Conservation (phyloP, 2,329 filamentous ascomycete species). For the Corinectria fuckeliana region DNA sequence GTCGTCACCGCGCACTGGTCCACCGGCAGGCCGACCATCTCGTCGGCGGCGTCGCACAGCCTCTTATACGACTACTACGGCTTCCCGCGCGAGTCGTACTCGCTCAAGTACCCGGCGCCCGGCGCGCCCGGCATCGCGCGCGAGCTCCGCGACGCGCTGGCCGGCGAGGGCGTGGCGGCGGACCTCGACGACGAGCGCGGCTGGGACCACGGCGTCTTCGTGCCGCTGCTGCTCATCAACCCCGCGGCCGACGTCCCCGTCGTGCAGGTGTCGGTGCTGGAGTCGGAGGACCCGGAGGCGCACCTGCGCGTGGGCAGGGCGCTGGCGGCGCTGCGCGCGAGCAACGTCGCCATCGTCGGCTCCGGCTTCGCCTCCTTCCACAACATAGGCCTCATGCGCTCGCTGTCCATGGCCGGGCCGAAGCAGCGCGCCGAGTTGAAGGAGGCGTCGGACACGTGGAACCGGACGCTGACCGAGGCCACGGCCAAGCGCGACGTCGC, state of each 20-base stretch:
- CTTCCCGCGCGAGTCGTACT: conserved; percentile 62
- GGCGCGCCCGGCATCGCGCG: conserved; percentile 61
- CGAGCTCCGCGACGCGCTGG: conserved; percentile 54
- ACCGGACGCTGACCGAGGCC: conserved; percentile 51
- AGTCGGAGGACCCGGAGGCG: conserved; percentile 54
- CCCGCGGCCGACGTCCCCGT: conserved; percentile 60
- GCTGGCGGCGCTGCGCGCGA: conserved; percentile 54
- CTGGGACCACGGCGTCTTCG: conserved; percentile 68
- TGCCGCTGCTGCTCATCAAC: conserved; percentile 61
- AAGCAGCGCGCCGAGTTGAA: conserved; percentile 35
- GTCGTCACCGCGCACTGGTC: conserved; percentile 67
- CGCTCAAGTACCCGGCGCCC: conserved; percentile 61
- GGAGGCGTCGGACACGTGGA: conserved; percentile 50
- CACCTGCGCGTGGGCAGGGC: conserved; percentile 62
- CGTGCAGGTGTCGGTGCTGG: conserved; percentile 63
- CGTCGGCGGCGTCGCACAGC: conserved; percentile 52
- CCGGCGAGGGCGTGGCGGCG: conserved; percentile 52
- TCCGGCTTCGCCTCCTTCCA: conserved; percentile 66
- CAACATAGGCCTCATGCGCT: conserved; percentile 57
- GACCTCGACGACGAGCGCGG: conserved; percentile 49
- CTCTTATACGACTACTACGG: conserved; percentile 66
- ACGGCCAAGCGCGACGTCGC: conserved; percentile 41
- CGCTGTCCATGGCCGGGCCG: conserved; percentile 36
- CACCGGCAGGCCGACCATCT: conserved; percentile 56
- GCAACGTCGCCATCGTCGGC: conserved; percentile 65